Evolutionary conservation across 805 yeast genomes (phyloP), one percentile per base, ranked within the genome.

Genomic region (Wickerhamiella kurtzmanii): DNA sequence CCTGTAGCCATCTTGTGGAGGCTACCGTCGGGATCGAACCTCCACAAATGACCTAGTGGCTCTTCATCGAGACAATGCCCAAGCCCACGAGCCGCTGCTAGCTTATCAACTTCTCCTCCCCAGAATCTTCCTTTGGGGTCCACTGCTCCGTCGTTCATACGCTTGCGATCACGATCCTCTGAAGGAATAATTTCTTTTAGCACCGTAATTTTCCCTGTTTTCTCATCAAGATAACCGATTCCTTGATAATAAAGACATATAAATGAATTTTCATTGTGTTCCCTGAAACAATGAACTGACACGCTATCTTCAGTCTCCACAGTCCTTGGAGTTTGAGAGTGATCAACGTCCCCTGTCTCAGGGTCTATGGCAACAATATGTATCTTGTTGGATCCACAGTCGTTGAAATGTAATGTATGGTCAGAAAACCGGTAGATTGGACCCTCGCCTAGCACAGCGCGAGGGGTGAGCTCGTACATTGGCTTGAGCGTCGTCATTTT

Each of bases 61-160:
- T 54, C 58, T n/a, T 36, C 44, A 16, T 57, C 54, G 16, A 52
- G 44, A 15, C n/a, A 19, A 45, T 51, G 53, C 3, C 57, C 58
- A 4, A 58, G 56, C 9, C 66, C 66, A 17, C 43, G 46, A 4
- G 56, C 46, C 20, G 60, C 50, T 13, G 59, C 59, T 28, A 47
- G 45, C 39, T 52, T 53, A 44, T 63, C 67, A 35, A 63, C 57
- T 51, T 64, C 68, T 15, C 63, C 64, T 21, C 75, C 77, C 77
- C 77, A 83, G 45, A 86, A 72, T 53, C 79, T 71, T 2, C 95
- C 94, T 58, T 75, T 67, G 5, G 84, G 81, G 49, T 83, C 87
- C 41, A 83, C 74, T 40, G 77, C 76, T 0, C 95, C 95, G 59
- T 86, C 96, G 59, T 86, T 86, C 38, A 92, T 79, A 58, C 85